Conservation (phyloP, 768 basidiomycete species). For the Aureoboletus auriporus region DNA sequence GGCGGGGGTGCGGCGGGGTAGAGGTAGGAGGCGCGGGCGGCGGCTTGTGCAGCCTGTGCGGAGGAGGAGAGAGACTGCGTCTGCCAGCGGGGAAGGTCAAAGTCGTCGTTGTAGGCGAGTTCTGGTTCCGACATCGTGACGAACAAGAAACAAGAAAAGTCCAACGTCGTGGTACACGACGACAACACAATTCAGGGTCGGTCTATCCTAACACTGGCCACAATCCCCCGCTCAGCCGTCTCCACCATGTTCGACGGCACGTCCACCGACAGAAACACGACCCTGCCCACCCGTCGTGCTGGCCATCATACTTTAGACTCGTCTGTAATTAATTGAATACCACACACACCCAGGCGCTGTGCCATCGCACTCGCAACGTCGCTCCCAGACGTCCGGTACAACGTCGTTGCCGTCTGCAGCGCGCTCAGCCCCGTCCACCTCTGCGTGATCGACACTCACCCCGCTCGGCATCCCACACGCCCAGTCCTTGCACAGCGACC, state of each 20-base stretch:
- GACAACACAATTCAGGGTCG: conserved; percentile 22
- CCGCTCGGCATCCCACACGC: conserved; percentile 70
- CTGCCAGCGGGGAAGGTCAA: conserved; percentile 63
- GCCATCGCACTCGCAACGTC: conserved; percentile 73
- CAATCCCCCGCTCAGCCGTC: no score
- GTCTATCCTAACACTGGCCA: no score
- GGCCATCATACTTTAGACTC: neutral
- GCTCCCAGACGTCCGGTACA: conserved; percentile 58
- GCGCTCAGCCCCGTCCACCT: conserved; percentile 1
- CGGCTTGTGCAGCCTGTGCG: conserved; percentile 53
- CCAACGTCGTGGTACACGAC: conserved; percentile 17
- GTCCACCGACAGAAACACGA: conserved; percentile 75
- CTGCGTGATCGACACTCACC: conserved; percentile 17
- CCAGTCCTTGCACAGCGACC: conserved; percentile 71
- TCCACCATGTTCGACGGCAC: conserved; percentile 20
- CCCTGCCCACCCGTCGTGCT: conserved; percentile 64
- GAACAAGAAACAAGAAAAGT: neutral
- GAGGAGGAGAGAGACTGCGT: conserved; percentile 49
- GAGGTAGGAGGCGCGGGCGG: conserved; percentile 50
- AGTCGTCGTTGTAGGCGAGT: conserved; percentile 77
- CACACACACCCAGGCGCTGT: conserved; percentile 67
- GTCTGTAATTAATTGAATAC: neutral
- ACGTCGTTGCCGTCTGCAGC: conserved; percentile 46
- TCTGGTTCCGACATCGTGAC: conserved; percentile 65
- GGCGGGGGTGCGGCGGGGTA: conserved; percentile 42